A percentile compares a stretch with the other conserved stretches of the same genome.
Conservation (phyloP, 1,139 yeast genomes). For the Yarrowia galli region DNA sequence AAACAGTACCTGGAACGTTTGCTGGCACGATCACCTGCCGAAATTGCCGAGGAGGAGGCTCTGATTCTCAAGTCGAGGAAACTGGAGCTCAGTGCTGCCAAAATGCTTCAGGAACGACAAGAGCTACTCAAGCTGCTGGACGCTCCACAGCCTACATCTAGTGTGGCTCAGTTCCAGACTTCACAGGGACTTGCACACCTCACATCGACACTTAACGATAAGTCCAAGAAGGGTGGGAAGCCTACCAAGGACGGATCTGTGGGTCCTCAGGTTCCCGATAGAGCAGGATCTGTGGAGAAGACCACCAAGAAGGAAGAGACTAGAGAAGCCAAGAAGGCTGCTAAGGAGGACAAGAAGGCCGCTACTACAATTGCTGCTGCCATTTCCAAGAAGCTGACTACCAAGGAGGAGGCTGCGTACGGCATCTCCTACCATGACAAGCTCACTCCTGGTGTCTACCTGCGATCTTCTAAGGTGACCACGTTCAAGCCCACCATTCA, state of each 20-base stretch:
- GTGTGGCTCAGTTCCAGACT: constrained; percentile 77
- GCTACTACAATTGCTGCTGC: constrained; percentile 51
- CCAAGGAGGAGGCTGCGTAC: constrained; percentile 83
- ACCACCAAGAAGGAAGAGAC: constrained; percentile 42
- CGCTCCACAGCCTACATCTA: constrained; percentile 83
- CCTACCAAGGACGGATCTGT: constrained; percentile 45
- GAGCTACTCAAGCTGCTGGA: constrained; percentile 80
- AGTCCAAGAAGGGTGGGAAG: constrained; percentile 63
- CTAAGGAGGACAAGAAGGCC: constrained; percentile 41
- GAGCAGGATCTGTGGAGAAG: constrained; percentile 41
- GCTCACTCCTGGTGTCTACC: constrained; percentile 73
- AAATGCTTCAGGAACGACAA: constrained; percentile 83
- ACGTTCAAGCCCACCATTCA: constrained; percentile 75
- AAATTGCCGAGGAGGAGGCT: constrained; percentile 96
- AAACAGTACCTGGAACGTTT: constrained; percentile 80
- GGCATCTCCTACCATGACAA: constrained; percentile 89
- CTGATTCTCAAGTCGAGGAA: constrained; percentile 90
- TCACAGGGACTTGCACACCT: constrained; percentile 91
- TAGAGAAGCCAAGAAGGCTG: constrained; percentile 47
- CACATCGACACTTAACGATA: constrained; percentile 80
- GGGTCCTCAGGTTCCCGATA: constrained; percentile 41
- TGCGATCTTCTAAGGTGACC: constrained; percentile 74
- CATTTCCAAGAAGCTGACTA: constrained; percentile 65
- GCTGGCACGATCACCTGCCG: constrained; percentile 88
- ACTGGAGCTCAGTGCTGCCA: constrained; percentile 91